Evolutionary conservation across 2,329 filamentous ascomycete genomes (phyloP).

Genomic region (Aspergillus neotritici): DNA sequence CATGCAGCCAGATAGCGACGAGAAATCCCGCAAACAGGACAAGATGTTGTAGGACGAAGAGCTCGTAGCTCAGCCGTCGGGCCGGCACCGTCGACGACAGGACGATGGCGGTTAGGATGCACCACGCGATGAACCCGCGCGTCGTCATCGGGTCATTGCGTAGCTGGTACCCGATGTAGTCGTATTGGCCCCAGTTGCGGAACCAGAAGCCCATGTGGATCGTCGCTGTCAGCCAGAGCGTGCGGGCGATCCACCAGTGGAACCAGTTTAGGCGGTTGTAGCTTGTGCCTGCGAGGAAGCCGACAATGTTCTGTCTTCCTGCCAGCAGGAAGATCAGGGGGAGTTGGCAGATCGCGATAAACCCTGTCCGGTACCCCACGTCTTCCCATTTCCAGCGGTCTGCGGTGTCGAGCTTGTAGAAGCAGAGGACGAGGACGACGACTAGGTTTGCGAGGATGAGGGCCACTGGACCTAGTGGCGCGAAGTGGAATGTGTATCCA

Average conservation of each 20-base stretch:
- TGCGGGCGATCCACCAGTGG: slow-evolving; percentile 49
- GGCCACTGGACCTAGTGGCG: slow-evolving; percentile 35
- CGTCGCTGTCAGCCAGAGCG: slow-evolving; percentile 48
- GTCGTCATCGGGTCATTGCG: slow-evolving; percentile 45
- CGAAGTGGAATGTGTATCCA: slow-evolving; percentile 29
- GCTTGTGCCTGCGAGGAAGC: slow-evolving; percentile 42
- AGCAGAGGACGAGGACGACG: slow-evolving; percentile 49
- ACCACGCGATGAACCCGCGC: slow-evolving; percentile 50
- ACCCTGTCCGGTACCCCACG: slow-evolving; percentile 53
- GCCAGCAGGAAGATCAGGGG: slow-evolving; percentile 53
- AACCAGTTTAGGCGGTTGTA: slow-evolving; percentile 51
- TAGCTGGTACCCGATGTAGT: slow-evolving; percentile 47
- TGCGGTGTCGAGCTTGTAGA: slow-evolving; percentile 50
- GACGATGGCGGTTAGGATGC: slow-evolving; percentile 48
- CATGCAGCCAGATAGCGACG: slow-evolving; percentile 46
- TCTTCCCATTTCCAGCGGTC: slow-evolving; percentile 50
- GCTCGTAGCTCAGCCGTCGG: slow-evolving; percentile 47
- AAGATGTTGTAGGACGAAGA: slow-evolving; percentile 52
- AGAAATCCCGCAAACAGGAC: slow-evolving; percentile 48
- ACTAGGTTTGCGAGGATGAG: slow-evolving; percentile 42
- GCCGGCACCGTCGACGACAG: slow-evolving; percentile 48
- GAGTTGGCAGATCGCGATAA: slow-evolving; percentile 49
- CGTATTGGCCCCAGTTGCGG: slow-evolving; percentile 46
- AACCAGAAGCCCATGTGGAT: slow-evolving; percentile 54
- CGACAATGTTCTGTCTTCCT: slow-evolving; percentile 52